Conservation (phyloP, 345 rosid species). For the Populus euphratica region DNA sequence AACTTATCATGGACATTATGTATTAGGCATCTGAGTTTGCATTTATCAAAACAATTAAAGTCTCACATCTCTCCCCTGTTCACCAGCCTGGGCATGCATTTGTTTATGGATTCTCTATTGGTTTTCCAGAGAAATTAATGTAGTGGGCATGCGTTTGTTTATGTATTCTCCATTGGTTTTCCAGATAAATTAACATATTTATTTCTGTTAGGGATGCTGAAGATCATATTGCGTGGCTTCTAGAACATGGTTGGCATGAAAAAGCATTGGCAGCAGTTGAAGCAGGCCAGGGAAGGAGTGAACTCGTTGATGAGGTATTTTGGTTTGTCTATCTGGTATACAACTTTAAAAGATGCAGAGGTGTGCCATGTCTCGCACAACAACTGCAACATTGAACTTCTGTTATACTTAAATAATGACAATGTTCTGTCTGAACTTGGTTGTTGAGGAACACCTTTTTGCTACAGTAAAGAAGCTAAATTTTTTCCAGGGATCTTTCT, state of each 20-base stretch:
- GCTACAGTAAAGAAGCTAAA: background rate
- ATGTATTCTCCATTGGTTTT: background rate
- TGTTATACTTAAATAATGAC: background rate
- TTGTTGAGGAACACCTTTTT: background rate
- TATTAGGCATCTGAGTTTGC: background rate
- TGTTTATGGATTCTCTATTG: background rate
- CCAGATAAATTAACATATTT: conserved; percentile 2
- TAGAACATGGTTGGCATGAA: conserved; percentile 96
- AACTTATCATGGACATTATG: background rate
- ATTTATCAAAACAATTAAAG: background rate
- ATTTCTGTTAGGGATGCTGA: conserved; percentile 75
- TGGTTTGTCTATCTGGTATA: background rate
- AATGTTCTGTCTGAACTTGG: background rate
- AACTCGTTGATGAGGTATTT: conserved; percentile 90
- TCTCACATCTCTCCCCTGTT: background rate
- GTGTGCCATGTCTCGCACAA: background rate
- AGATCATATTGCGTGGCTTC: conserved; percentile 98
- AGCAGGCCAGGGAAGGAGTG: conserved; percentile 90
- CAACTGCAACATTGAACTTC: background rate
- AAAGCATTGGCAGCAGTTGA: conserved; percentile 98
- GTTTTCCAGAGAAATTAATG: background rate
- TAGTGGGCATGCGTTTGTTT: background rate
- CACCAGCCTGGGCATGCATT: background rate
- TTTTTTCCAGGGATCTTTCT: background rate
- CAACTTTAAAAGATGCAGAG: background rate